Conservation (phyloP, 2,329 filamentous ascomycete genomes). For the Clonostachys byssicola region DNA sequence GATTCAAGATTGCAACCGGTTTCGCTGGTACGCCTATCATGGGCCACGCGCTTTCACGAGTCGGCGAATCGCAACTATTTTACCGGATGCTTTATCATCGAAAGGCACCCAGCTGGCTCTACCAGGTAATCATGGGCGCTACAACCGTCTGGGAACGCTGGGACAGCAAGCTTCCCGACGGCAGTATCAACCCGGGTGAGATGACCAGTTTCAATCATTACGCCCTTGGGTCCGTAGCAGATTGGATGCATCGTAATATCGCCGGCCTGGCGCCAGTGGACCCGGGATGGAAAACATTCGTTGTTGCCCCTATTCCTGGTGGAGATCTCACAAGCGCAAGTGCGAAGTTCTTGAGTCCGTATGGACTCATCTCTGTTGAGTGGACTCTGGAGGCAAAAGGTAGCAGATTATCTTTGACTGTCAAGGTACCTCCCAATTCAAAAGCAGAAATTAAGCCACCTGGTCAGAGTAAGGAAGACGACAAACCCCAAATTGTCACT, state of each 20-base stretch:
- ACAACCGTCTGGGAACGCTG: slow-evolving; percentile 48
- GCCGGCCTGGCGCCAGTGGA: slow-evolving; percentile 31
- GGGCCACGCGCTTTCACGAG: slow-evolving; percentile 18
- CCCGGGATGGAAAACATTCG: slow-evolving; percentile 31
- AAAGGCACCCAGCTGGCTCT: slow-evolving; percentile 39
- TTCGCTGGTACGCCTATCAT: slow-evolving; percentile 38
- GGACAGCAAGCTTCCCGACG: slow-evolving; percentile 39
- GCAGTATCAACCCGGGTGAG: slow-evolving; percentile 34
- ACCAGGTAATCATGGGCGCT: slow-evolving; percentile 36
- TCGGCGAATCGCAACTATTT: slow-evolving; percentile 20
- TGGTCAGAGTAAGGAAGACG: too few relatives aligned
- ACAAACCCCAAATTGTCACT: too few relatives aligned
- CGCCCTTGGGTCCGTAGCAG: slow-evolving; percentile 38
- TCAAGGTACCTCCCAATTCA: too few relatives aligned
- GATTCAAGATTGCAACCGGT: slow-evolving; percentile 30
- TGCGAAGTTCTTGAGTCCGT: slow-evolving; percentile 19
- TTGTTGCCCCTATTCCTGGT: slow-evolving; percentile 26
- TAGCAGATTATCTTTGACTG: too few relatives aligned
- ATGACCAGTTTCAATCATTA: slow-evolving; percentile 52
- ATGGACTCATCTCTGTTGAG: slow-evolving; percentile 17
- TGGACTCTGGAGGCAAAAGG: slow-evolving; percentile 15
- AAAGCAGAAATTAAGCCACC: too few relatives aligned
- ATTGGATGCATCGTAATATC: slow-evolving; percentile 38
- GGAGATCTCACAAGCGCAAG: slow-evolving; percentile 25
- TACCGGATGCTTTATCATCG: slow-evolving; percentile 45